Percentiles rank a stretch among this genome's conserved stretches.
Conservation (phyloP, 2,329 filamentous ascomycete genomes). For the Rutstroemia sp. region DNA sequence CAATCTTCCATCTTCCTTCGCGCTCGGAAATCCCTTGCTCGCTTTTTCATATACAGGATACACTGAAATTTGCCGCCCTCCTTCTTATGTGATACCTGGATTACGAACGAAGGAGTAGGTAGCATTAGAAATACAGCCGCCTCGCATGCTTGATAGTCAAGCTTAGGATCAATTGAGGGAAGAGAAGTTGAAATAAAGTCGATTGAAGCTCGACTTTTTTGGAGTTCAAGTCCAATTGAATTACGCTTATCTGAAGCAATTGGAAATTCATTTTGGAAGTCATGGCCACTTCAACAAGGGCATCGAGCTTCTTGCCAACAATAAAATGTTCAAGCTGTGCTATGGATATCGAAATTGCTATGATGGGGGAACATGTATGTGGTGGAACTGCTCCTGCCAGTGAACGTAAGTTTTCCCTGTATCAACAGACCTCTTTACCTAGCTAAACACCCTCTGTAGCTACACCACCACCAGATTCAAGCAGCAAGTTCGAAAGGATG, state of each 20-base stretch:
- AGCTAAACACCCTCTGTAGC: constrained; percentile 16
- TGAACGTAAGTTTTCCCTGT: constrained; percentile 33
- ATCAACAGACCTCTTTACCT: not conserved
- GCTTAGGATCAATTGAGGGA: not conserved
- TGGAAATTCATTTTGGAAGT: too few relatives aligned
- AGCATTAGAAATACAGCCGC: not conserved
- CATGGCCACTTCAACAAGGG: constrained; percentile 31
- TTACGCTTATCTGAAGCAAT: not conserved
- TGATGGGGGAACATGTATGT: constrained; percentile 83
- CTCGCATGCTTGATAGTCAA: not conserved
- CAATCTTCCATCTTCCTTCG: not conserved
- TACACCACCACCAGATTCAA: constrained; percentile 26
- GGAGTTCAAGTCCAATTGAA: not conserved
- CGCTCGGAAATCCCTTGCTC: not conserved
- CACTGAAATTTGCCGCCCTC: not conserved
- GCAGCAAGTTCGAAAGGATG: constrained; percentile 19
- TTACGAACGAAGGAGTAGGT: not conserved
- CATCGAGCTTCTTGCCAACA: constrained; percentile 66
- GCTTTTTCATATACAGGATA: not conserved
- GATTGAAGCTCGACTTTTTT: not conserved
- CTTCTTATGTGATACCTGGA: not conserved
- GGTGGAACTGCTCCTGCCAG: constrained; percentile 35
- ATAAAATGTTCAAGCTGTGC: constrained; percentile 85
- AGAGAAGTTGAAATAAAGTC: not conserved
- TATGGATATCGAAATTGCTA: constrained; percentile 70